Conservation (phyloP, 106 monocot species). For the Phalaenopsis equestris region DNA sequence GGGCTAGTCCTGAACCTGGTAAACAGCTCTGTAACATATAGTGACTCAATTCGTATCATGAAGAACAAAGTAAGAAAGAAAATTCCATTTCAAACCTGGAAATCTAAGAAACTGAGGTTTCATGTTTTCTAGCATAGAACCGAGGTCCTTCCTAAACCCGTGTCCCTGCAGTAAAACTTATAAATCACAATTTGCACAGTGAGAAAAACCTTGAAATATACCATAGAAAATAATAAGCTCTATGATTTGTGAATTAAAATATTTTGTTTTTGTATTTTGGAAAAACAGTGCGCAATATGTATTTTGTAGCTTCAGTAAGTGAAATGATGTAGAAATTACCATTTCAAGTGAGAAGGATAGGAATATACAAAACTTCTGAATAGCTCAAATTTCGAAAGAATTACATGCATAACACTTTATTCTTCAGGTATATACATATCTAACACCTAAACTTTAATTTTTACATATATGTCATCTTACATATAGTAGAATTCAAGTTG, state of each 20-base stretch:
- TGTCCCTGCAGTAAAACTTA: conserved; percentile 30
- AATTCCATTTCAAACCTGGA: conserved; percentile 31
- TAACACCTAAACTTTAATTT: too few relatives aligned
- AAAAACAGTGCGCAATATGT: not conserved
- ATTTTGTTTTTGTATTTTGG: not conserved
- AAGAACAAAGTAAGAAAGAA: not conserved
- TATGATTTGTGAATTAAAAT: not conserved
- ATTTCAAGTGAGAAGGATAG: not conserved
- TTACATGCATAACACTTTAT: too few relatives aligned
- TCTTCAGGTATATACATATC: too few relatives aligned
- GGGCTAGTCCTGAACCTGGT: not conserved
- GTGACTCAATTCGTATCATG: not conserved
- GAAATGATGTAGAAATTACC: not conserved
- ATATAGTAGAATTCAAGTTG: too few relatives aligned
- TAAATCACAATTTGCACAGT: conserved; percentile 7
- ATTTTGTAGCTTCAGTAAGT: not conserved
- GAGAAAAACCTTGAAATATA: not conserved
- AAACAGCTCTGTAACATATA: not conserved
- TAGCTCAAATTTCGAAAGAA: not conserved
- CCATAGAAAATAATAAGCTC: not conserved
- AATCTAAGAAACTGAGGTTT: conserved; percentile 57
- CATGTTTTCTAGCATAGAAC: conserved; percentile 39
- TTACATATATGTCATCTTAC: too few relatives aligned
- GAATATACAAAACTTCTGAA: not conserved
- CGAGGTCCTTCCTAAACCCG: conserved; percentile 44